Base-by-base conservation (phyloP, 306 rosid genomes). In the Rosa lucieae region DNA sequence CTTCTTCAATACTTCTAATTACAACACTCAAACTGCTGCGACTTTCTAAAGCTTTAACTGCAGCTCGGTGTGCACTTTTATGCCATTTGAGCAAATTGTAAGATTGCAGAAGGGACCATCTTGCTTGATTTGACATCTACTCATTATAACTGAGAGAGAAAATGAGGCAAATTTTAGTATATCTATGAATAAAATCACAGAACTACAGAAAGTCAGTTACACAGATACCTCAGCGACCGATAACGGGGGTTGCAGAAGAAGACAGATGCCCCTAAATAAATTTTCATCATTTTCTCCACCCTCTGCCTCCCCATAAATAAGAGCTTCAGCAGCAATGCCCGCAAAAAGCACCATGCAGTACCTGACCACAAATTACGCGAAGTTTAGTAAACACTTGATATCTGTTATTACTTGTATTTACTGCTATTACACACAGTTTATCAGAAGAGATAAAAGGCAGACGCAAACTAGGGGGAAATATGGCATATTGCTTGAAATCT, bases 281-380 rank as follows among this genome's bases (percentile, higher is more conserved):
- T 95, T 95, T 84, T 95, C 99, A 75, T 95, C 98, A 83, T 95
- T 95, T 88, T 95, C 99, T 61, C 99, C 99, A 46, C 99, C 99
- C 88, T 95, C 98, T 68, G 98, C 97, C 80, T 95, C 99, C 21
- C 96, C 97, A 73, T 93, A 95, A 58, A 95, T 72, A 70, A 95
- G 99, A 83, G 97, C 99, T 87, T 93, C 99, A 47, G 99, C 97
- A 9, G 98, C 94, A 85, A 93, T 93, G 75, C 99, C 99, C 14
- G 99, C 92, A 85, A 93, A 95, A 80, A 95, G 98, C 73, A 95
- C 97, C 98, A 90, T 91, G 89, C 96, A 92, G 89, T 95, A 95
- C 90, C 99, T 95, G 80, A 82, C 76, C 56, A 32, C 18, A 37
- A 44, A 23, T 20, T 32, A 59, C 39, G 29, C n/a, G 6, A 8